phyloP scores from a whole-genome alignment of 306 rosid species.

The Sphenostylis stenocarpa region DNA sequence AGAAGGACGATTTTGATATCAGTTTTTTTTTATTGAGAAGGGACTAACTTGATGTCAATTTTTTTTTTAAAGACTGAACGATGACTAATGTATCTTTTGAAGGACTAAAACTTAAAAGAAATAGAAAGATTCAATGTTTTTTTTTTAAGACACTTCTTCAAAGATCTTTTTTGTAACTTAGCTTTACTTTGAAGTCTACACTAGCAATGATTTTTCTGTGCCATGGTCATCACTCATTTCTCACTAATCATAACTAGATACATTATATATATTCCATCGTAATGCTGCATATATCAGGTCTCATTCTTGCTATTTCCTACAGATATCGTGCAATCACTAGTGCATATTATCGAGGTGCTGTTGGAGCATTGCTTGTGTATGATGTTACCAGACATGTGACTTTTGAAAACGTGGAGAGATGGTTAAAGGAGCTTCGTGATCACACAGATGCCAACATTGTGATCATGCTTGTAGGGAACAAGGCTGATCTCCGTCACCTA shows the following conservation, averaged over 20 bases:
- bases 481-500: conserved; percentile 80
- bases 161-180: neutral
- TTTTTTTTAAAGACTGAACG: neutral
- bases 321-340: conserved; percentile 88
- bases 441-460: conserved; percentile 88
- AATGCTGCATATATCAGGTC: neutral
- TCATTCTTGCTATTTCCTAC: conserved; percentile 33
- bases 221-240: neutral
- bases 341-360: conserved; percentile 84
- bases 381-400: conserved; percentile 79
- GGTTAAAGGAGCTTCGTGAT: conserved; percentile 84
- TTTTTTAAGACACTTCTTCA: neutral
- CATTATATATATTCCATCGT: neutral
- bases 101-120: neutral
- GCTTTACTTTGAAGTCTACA: neutral
- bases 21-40: conserved; percentile 5
- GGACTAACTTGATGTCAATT: neutral
- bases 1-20: neutral
- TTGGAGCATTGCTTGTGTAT: conserved; percentile 81
- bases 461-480: conserved; percentile 84
- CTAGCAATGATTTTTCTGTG: neutral
- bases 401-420: conserved; percentile 77
- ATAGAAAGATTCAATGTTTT: neutral
- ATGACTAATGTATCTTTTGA: conserved; percentile 5
- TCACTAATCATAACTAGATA: neutral